phyloP scores from a whole-genome alignment of 2,329 filamentous ascomycete genomes.

The Elsinoe fawcettii region DNA sequence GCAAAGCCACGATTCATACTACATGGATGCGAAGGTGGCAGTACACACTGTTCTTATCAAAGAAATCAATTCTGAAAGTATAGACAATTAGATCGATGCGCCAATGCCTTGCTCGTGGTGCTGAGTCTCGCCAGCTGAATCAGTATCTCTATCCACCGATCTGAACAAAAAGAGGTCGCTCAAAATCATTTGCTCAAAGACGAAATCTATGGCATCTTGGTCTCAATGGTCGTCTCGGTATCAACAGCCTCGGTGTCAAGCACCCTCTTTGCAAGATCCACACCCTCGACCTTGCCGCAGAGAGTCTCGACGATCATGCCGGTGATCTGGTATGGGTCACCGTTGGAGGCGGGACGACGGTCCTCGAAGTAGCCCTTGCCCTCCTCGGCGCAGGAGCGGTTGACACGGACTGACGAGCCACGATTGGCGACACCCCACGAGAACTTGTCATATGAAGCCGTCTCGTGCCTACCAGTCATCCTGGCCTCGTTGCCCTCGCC shows the following conservation, averaged over 20 bases:
- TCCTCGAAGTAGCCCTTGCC: conserved; percentile 91
- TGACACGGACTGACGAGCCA: conserved; percentile 87
- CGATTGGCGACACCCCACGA: conserved; percentile 92
- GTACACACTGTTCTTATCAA: too few relatives aligned
- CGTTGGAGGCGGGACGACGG: conserved; percentile 64
- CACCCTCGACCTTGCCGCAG: conserved; percentile 44
- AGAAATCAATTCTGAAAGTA: too few relatives aligned
- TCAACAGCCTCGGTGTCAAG: conserved; percentile 29
- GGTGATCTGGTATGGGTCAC: conserved; percentile 77
- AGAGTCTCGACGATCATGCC: conserved; percentile 71
- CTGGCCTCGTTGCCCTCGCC: conserved; percentile 93
- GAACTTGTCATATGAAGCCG: conserved; percentile 87
- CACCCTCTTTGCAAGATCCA: conserved; percentile 37
- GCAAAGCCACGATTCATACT: too few relatives aligned
- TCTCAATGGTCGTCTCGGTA: conserved; percentile 29
- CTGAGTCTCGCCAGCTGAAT: neutral
- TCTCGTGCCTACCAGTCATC: conserved; percentile 91
- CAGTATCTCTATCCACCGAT: neutral
- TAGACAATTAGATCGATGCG: neutral
- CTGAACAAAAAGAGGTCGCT: neutral
- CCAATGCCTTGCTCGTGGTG: neutral
- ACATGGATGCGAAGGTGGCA: too few relatives aligned
- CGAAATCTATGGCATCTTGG: conserved; percentile 26
- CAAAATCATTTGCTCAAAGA: conserved; percentile 4
- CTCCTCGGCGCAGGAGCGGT: conserved; percentile 73